Percentiles rank a stretch among this genome's conserved stretches.
phyloP scores from a whole-genome alignment of 2,329 filamentous ascomycete species.

The Sporothrix curviconia region DNA sequence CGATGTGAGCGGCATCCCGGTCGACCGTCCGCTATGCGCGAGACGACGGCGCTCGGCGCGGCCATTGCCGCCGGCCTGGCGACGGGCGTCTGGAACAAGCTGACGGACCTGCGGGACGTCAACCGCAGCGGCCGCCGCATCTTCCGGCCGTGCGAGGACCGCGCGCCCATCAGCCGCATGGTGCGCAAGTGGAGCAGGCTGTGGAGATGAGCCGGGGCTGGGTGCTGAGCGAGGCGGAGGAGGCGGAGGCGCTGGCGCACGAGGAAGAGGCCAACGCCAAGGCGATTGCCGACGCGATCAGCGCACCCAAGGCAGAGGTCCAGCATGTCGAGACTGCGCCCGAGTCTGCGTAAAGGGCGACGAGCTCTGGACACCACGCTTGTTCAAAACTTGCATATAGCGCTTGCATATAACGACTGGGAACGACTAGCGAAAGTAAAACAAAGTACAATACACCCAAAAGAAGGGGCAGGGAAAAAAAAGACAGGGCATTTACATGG shows the following conservation, averaged over 20 bases:
- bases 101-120: constrained; percentile 66
- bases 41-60: constrained; percentile 82
- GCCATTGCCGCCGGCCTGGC: constrained; percentile 87
- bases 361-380: too few relatives aligned
- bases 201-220: constrained; percentile 54
- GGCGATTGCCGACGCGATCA: neutral
- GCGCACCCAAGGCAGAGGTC: neutral
- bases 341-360: neutral
- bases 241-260: constrained; percentile 3
- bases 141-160: constrained; percentile 60
- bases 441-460: too few relatives aligned
- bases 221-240: constrained; percentile 30
- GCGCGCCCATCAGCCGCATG: constrained; percentile 34
- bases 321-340: neutral
- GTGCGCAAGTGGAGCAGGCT: constrained; percentile 49
- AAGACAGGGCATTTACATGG: too few relatives aligned
- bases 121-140: constrained; percentile 62
- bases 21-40: constrained; percentile 83
- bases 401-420: too few relatives aligned
- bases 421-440: too few relatives aligned
- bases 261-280: constrained; percentile 8
- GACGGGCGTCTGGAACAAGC: constrained; percentile 67
- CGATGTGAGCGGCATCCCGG: constrained; percentile 73
- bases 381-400: too few relatives aligned
- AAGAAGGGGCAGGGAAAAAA: too few relatives aligned